phyloP scores from a whole-genome alignment of 1,284 basidiomycete species.

The Trametes versicolor region DNA sequence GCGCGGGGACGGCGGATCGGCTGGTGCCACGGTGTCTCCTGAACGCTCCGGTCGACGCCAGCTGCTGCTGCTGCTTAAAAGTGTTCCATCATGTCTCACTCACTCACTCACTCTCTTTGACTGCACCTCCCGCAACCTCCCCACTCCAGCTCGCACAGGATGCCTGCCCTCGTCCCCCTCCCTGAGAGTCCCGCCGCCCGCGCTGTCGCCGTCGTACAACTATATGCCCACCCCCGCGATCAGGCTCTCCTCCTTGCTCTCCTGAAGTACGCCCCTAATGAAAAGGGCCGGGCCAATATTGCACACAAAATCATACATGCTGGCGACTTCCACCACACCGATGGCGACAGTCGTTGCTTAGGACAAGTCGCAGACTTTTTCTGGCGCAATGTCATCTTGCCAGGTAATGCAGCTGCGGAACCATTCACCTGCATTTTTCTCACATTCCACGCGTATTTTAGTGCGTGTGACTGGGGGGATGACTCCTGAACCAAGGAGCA shows the following conservation, averaged over 20 bases:
- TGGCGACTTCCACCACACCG: slow-evolving; percentile 17
- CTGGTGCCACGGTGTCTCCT: background rate
- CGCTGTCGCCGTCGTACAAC: slow-evolving; percentile 21
- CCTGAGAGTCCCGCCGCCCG: slow-evolving; percentile 4
- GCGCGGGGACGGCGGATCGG: background rate
- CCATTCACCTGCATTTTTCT: background rate
- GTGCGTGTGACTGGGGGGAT: slow-evolving; percentile 31
- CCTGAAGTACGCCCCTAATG: slow-evolving; percentile 27
- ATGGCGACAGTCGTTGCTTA: slow-evolving; percentile 20
- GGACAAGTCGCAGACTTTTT: slow-evolving; percentile 29
- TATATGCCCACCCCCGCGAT: slow-evolving; percentile 23
- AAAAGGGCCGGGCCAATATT: slow-evolving; percentile 21
- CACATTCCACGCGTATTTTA: slow-evolving; percentile 5
- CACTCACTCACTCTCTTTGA: no score
- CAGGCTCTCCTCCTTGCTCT: slow-evolving; percentile 29
- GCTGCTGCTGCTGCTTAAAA: background rate
- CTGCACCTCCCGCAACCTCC: slow-evolving; percentile 5
- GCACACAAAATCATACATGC: slow-evolving; percentile 29
- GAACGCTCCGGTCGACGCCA: background rate
- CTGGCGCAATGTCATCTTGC: slow-evolving; percentile 32
- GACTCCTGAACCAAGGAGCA: slow-evolving; percentile 29
- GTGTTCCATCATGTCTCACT: slow-evolving; percentile 13
- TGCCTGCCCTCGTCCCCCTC: slow-evolving; percentile 23
- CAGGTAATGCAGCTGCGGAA: slow-evolving; percentile 15
- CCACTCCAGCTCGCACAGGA: background rate